These are phyloP conservation scores for Blastobotrys terrestris DNA, from an alignment of 805 yeast genomes.

Conservation along the genomic window DNA sequence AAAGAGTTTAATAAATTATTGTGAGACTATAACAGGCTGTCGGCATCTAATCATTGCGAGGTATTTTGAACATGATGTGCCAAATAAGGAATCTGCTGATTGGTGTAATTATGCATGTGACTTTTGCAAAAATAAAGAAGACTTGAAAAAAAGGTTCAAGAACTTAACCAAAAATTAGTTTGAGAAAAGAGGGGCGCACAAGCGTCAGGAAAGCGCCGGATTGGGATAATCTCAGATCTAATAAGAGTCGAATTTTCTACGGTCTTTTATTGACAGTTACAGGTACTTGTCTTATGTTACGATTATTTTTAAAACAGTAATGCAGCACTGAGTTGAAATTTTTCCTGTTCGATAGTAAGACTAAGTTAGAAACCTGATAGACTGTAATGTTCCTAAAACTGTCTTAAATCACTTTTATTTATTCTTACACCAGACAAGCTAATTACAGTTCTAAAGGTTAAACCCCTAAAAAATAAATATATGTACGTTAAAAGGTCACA, in stretches of 20 bases:
- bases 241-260: too few species aligned
- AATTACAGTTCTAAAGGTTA: too few species aligned
- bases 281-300: background rate
- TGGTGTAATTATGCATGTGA: slow-evolving; percentile 20
- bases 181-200: too few species aligned
- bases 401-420: too few species aligned
- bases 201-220: too few species aligned
- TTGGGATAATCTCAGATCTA: too few species aligned
- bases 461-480: too few species aligned
- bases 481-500: background rate
- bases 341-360: background rate
- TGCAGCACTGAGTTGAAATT: background rate
- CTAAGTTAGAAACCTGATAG: too few species aligned
- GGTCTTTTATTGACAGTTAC: too few species aligned
- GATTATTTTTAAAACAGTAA: background rate
- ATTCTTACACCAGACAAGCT: too few species aligned
- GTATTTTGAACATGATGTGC: slow-evolving; percentile 18
- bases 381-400: too few species aligned
- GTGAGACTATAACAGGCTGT: slow-evolving; percentile 13
- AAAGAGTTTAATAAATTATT: slow-evolving; percentile 9
- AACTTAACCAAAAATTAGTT: background rate
- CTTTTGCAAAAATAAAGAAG: slow-evolving; percentile 15
- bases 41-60: slow-evolving; percentile 18
- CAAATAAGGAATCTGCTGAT: slow-evolving; percentile 1
- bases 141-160: slow-evolving; percentile 2